Evolutionary conservation across 2,329 filamentous ascomycete species (phyloP).

Genomic region (Arthrobotrys musiformis): DNA sequence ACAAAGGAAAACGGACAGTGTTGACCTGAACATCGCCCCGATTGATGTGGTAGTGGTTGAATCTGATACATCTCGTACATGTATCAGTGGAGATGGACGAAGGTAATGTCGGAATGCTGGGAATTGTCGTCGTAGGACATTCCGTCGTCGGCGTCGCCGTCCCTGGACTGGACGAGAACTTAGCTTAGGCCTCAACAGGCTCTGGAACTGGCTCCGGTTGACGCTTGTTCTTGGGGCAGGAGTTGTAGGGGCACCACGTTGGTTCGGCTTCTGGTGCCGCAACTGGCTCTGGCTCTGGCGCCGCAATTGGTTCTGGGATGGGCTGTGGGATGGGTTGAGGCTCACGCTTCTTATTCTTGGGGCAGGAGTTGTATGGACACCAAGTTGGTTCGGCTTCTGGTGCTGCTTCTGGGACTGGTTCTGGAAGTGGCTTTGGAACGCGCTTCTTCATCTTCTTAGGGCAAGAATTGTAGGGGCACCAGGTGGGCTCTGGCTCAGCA

Average conservation of each 20-base stretch:
- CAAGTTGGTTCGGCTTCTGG: not conserved
- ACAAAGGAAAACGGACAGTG: conserved; percentile 55
- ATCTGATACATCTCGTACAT: conserved; percentile 5
- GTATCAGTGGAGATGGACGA: conserved; percentile 10
- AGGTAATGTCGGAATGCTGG: conserved; percentile 20
- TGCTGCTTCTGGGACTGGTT: not conserved
- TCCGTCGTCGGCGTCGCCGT: conserved; percentile 25
- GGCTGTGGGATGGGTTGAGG: conserved; percentile 21
- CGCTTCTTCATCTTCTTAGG: conserved; percentile 5
- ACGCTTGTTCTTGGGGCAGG: conserved; percentile 40
- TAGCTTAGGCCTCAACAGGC: conserved; percentile 29
- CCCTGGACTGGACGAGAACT: conserved; percentile 15
- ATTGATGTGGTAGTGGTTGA: conserved; percentile 23
- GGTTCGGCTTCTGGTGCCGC: not conserved
- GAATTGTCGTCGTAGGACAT: conserved; percentile 29
- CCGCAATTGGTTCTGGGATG: conserved; percentile 8
- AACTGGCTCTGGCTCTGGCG: conserved; percentile 7
- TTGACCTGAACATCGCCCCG: conserved; percentile 52
- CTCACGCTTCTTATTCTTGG: conserved; percentile 23
- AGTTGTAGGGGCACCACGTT: conserved; percentile 30
- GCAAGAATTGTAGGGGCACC: conserved; percentile 17
- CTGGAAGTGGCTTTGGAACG: not conserved
- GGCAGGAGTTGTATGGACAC: conserved; percentile 18
- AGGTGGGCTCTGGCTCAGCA: not conserved
- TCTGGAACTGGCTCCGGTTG: conserved; percentile 6